Conservation (phyloP, 768 basidiomycete species). For the Pleurotus citrinopileatus region DNA sequence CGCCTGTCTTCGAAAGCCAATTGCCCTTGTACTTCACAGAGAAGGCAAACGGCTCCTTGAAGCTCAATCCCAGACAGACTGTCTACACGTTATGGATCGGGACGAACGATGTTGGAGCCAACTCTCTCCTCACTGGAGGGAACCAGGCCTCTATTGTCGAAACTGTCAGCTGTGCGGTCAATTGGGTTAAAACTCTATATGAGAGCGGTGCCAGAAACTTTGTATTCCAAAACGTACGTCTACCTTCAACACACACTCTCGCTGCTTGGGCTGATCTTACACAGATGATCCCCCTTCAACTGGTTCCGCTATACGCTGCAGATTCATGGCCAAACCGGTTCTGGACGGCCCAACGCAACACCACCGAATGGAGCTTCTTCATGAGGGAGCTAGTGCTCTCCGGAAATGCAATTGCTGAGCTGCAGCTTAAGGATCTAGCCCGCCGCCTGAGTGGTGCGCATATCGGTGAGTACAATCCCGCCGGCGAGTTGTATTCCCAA, state of each 20-base stretch:
- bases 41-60: constrained; percentile 19
- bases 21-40: constrained; percentile 33
- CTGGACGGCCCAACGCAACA: constrained; percentile 32
- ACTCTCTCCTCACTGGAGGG: constrained; percentile 34
- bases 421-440: constrained; percentile 32
- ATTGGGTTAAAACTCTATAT: constrained; percentile 40
- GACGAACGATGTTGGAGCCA: constrained; percentile 44
- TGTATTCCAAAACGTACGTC: constrained; percentile 46
- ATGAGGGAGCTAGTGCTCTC: constrained; percentile 34
- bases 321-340: constrained; percentile 31
- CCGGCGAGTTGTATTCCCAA: no score
- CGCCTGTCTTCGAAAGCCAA: constrained; percentile 36
- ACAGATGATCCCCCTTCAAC: constrained; percentile 41
- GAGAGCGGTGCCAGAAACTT: constrained; percentile 45
- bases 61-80: constrained; percentile 32
- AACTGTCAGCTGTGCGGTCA: constrained; percentile 36
- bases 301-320: constrained; percentile 29
- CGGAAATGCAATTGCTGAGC: constrained; percentile 32
- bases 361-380: constrained; percentile 37
- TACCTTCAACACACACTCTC: background rate
- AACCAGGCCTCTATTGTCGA: constrained; percentile 38
- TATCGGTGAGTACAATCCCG: constrained; percentile 31
- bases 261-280: no score
- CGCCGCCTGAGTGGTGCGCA: constrained; percentile 36
- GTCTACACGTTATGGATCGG: constrained; percentile 54